These are phyloP conservation scores for Dictyostelium discoideum DNA, from an alignment of 78 protist genomes.

Conservation along the genomic window dicty_2.7 NC_007089.4:31001-31500, in stretches of 20 bases:
- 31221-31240: neutral
- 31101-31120: neutral
- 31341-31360: conserved; percentile 12
- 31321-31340: neutral
- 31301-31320: conserved; percentile 1
- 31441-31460: neutral
- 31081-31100: neutral
- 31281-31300: conserved; percentile 22
- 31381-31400: neutral
- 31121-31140: neutral
- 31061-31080: conserved; percentile 8
- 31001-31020: conserved; percentile 10
- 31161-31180: neutral
- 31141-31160: conserved; percentile 1
- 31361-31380: neutral
- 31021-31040: neutral
- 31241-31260: neutral
- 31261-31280: conserved; percentile 16
- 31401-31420: conserved; percentile 3
- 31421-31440: neutral
- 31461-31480: neutral
- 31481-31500: neutral
- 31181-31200: neutral
- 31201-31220: neutral
- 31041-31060: neutral